Evolutionary conservation across 768 basidiomycete species (phyloP).

Genomic region (Leccinum olivaceopallidum): DNA sequence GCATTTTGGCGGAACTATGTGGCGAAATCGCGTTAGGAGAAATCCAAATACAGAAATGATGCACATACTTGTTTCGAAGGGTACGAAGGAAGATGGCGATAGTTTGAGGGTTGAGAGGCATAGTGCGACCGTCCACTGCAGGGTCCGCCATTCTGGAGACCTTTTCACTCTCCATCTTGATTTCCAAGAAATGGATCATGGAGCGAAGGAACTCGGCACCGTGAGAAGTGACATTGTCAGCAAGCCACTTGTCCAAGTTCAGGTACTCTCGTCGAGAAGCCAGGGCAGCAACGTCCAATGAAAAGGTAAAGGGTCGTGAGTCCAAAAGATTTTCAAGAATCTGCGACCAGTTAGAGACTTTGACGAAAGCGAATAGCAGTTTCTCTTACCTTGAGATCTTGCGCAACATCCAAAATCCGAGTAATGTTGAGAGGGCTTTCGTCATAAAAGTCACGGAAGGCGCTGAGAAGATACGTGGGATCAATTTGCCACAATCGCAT

Average conservation of each 20-base stretch:
- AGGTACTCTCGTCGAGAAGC: slow-evolving; percentile 93
- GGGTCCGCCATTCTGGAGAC: slow-evolving; percentile 74
- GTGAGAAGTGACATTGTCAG: slow-evolving; percentile 80
- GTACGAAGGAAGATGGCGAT: slow-evolving; percentile 92
- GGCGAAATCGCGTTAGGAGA: slow-evolving; percentile 1
- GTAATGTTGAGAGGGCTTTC: slow-evolving; percentile 93
- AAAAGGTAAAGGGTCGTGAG: slow-evolving; percentile 84
- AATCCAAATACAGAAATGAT: neutral
- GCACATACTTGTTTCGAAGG: slow-evolving; percentile 75
- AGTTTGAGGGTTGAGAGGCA: slow-evolving; percentile 84
- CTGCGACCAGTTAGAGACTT: slow-evolving; percentile 38
- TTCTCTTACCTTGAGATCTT: slow-evolving; percentile 80
- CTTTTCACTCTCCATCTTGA: slow-evolving; percentile 93
- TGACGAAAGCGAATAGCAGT: neutral
- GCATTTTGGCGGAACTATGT: slow-evolving; percentile 70
- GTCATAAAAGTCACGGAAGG: slow-evolving; percentile 89
- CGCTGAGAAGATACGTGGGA: slow-evolving; percentile 80
- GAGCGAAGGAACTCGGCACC: slow-evolving; percentile 86
- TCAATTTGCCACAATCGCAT: slow-evolving; percentile 95
- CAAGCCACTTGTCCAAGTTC: slow-evolving; percentile 96
- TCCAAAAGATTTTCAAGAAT: slow-evolving; percentile 92
- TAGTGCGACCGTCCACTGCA: slow-evolving; percentile 74
- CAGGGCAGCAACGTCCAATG: slow-evolving; percentile 91
- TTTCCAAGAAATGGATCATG: slow-evolving; percentile 84
- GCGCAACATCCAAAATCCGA: slow-evolving; percentile 91